Base-by-base conservation (phyloP, 139 green algal species). In the Coccomyxa sp. region DNA sequence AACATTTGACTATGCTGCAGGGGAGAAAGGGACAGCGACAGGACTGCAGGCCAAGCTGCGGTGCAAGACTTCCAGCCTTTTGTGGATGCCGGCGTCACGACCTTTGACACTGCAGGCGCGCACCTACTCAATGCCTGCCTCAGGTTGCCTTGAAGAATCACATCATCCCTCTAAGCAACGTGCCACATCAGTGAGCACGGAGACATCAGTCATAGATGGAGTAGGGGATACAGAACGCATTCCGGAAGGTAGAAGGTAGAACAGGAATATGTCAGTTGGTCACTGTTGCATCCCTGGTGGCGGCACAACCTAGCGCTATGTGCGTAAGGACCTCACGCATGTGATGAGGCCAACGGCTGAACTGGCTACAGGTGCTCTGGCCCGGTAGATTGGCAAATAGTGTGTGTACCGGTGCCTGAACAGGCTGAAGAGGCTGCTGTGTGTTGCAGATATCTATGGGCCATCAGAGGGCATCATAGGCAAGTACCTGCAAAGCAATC, bases 381-480 rank as follows among this genome's bases (percentile, higher is more conserved):
- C 50, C 22, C 3, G 50, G 3, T 5, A 22, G 18, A 64, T 64
- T 64, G 50, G 4, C n/a, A n/a, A n/a, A n/a, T n/a, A n/a, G n/a
- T n/a, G n/a, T n/a, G n/a, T 31, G 44, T 64, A 64, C 50, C 5
- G 50, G 50, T 7, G 27, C 50, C n/a, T n/a, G n/a, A n/a, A n/a
- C n/a, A n/a, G 5, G 50, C 50, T 7, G 50, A 31, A 7, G 5
- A 64, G 44, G 50, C 22, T 2, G 2, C 4, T 2, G 22, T 64
- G 18, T 64, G 50, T 64, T n/a, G 50, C 50, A 64, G 50, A 64
- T 6, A 71, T 71, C 64, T 71, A 71, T 71, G 64, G 64, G 64
- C 64, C 91, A 12, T 91, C 86, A 0, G 93, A 97, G 86, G 39
- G 78, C 33, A 78, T 97, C 36, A 96, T 97, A 40, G 93, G 93